These are phyloP conservation scores for Gracilaria gracilis DNA, from an alignment of 23 red algal genomes.

Conservation along the genomic window DNA sequence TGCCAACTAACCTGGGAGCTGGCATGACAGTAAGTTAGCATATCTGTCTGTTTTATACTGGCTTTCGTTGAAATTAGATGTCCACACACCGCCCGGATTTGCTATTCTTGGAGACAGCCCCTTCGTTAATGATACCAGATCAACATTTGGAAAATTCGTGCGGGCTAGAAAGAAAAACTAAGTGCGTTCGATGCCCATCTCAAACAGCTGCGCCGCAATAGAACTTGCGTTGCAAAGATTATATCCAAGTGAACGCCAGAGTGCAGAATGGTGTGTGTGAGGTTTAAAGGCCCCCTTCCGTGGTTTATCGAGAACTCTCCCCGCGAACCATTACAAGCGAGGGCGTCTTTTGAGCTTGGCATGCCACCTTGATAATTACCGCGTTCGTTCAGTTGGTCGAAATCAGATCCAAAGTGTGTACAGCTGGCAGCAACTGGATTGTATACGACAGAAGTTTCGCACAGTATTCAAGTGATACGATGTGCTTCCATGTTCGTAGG, in stretches of 20 bases:
- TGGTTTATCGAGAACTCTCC: not conserved
- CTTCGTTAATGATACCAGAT: slow-evolving; percentile 24
- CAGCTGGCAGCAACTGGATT: too few relatives aligned
- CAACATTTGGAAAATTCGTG: not conserved
- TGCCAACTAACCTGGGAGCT: slow-evolving; percentile 39
- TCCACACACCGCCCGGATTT: slow-evolving; percentile 37
- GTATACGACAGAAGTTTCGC: too few relatives aligned
- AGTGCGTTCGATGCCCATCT: too few relatives aligned
- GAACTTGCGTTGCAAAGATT: not conserved
- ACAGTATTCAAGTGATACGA: too few relatives aligned
- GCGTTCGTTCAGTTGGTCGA: too few relatives aligned
- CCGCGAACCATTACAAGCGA: not conserved
- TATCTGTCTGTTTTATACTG: slow-evolving; percentile 30
- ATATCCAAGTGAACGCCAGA: not conserved
- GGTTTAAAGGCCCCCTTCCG: not conserved
- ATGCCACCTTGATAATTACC: too few relatives aligned
- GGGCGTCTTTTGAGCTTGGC: too few relatives aligned
- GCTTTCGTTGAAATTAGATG: slow-evolving; percentile 10
- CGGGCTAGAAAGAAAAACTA: slow-evolving; percentile 20
- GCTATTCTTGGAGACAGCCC: slow-evolving; percentile 22
- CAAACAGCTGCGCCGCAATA: too few relatives aligned
- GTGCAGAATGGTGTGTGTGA: not conserved
- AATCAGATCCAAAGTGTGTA: too few relatives aligned
- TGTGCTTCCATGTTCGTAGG: too few relatives aligned
- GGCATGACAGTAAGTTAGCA: slow-evolving; percentile 54